These are phyloP conservation scores for Rhizophora mangle DNA, from an alignment of 345 rosid species.

Conservation along the genomic window DNA sequence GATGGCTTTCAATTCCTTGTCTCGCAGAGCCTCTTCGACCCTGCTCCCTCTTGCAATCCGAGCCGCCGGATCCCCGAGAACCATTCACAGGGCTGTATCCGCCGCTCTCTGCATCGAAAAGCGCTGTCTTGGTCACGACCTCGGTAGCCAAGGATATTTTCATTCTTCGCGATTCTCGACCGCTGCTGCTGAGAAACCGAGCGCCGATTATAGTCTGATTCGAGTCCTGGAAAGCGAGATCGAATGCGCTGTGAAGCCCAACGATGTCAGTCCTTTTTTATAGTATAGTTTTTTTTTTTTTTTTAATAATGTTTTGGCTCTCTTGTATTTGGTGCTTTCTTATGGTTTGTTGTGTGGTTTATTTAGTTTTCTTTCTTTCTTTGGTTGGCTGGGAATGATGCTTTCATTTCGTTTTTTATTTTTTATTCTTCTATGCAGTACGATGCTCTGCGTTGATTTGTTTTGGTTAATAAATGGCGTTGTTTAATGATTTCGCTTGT, in stretches of 20 bases:
- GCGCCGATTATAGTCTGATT: constrained; percentile 41
- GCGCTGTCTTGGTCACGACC: neutral
- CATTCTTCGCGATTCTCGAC: constrained; percentile 31
- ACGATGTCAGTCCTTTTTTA: constrained; percentile 13
- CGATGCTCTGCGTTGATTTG: too few species aligned
- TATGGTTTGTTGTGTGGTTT: neutral
- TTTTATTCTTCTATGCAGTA: too few species aligned
- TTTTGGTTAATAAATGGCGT: too few species aligned
- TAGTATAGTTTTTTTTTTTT: neutral
- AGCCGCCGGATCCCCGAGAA: constrained; percentile 35
- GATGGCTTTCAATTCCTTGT: constrained; percentile 22
- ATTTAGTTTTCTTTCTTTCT: neutral
- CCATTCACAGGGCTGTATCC: constrained; percentile 20
- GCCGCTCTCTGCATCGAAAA: constrained; percentile 13
- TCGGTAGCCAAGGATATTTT: constrained; percentile 1
- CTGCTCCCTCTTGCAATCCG: constrained; percentile 39
- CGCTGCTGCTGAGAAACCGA: constrained; percentile 17
- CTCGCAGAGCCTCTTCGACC: constrained; percentile 49
- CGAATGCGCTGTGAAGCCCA: constrained; percentile 42
- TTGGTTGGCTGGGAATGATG: too few species aligned
- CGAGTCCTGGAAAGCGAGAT: constrained; percentile 50
- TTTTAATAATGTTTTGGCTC: too few species aligned
- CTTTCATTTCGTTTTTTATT: too few species aligned
- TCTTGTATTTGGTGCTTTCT: neutral
- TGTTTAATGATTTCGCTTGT: too few species aligned